Evolutionary conservation across 257 asterid genomes (phyloP).

Genomic region (Ajuga chamaepitys): DNA sequence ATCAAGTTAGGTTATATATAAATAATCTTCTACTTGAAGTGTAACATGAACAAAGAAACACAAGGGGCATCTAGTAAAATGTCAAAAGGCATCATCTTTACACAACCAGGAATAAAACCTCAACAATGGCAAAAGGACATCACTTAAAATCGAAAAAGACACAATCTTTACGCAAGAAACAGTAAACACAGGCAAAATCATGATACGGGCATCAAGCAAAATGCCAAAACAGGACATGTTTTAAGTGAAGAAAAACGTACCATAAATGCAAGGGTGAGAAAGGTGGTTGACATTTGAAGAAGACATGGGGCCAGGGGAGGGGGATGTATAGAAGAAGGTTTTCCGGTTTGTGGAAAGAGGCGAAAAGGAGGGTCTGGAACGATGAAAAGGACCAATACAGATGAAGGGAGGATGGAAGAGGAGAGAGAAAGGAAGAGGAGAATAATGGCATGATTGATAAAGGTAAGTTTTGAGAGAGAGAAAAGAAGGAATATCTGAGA

Average conservation of each 20-base stretch:
- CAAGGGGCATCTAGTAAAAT: slow-evolving; percentile 8
- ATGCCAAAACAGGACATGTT: slow-evolving; percentile 2
- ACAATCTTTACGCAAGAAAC: slow-evolving; percentile 11
- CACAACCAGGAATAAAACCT: not conserved
- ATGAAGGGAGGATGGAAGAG: slow-evolving; percentile 21
- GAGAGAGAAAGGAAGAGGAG: slow-evolving; percentile 31
- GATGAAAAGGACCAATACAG: slow-evolving; percentile 57
- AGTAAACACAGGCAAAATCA: slow-evolving; percentile 11
- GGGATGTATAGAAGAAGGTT: slow-evolving; percentile 31
- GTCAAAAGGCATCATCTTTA: slow-evolving; percentile 23
- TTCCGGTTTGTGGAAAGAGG: slow-evolving; percentile 23
- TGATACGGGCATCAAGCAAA: slow-evolving; percentile 18
- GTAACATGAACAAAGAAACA: not conserved
- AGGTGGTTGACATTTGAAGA: slow-evolving; percentile 69
- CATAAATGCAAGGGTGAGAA: slow-evolving; percentile 84
- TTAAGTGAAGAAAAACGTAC: slow-evolving; percentile 25
- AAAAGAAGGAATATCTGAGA: slow-evolving; percentile 50
- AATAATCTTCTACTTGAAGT: slow-evolving; percentile 9
- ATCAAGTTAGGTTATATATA: not conserved
- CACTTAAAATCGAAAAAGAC: slow-evolving; percentile 17
- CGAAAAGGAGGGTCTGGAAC: slow-evolving; percentile 38
- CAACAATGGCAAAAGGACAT: slow-evolving; percentile 7
- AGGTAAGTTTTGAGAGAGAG: slow-evolving; percentile 42
- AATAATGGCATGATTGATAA: slow-evolving; percentile 80
- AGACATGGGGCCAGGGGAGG: slow-evolving; percentile 46